Evolutionary conservation across 1,139 yeast species (phyloP), one percentile per base, ranked within the genome.

Genomic region (Candida buenavistaensis): DNA sequence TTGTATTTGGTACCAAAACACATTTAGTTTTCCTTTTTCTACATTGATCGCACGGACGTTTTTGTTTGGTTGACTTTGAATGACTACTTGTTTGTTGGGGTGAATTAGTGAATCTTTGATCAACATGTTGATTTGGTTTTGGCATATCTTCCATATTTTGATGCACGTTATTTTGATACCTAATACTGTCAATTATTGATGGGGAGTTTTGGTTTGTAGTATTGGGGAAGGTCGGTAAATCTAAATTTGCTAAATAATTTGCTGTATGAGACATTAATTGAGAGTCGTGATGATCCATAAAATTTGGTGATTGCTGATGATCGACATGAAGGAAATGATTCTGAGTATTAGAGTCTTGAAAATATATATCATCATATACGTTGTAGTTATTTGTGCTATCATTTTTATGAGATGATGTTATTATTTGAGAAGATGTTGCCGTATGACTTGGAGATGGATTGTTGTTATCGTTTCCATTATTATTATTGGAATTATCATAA

Each of bases 11-110:
- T 1, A 75, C 65, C 45, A 75, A 61, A 5, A 80, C 79, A 62
- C 92, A 82, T 50, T 78, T 78, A 17, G 77, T 78, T 47, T 80
- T 80, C 35, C 82, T 62, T 39, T 84, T 63, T 36, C 86, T 64
- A 54, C 90, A 82, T 47, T 79, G 85, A 49, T 80, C 87, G 53
- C 90, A 82, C 1, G 85, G 82, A 11, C 75, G 59, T 19, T 69
- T 56, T 29, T 55, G 64, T 36, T 63, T 62, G 11, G 50, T 34
- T 15, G 39, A 26, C 15, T 14, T 23, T 26, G 33, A 28, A 12
- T 26, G 35, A n/a, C 30, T 45, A 37, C 14, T 40, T 14, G 17
- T 23, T 20, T 28, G 33, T 16, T 25, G 38, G 10, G 28, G 39
- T 26, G 20, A 15, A 14, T 34, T 26, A 13, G 13, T 35, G 30